Evolutionary conservation across 1,139 yeast genomes (phyloP).

Genomic region (Debaryomyces sp.): DNA sequence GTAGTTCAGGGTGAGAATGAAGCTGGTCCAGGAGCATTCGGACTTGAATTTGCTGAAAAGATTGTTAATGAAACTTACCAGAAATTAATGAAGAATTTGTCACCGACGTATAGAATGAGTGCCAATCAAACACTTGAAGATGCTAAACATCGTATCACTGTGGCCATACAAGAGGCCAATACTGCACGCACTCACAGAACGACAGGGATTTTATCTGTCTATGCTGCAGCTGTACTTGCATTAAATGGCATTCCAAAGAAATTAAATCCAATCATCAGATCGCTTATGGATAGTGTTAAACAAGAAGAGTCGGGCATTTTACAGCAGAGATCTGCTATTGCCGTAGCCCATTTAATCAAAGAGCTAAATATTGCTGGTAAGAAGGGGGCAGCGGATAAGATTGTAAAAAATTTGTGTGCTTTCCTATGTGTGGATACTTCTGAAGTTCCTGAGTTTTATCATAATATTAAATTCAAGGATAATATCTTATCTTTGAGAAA

Average conservation of each 20-base stretch:
- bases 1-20: slow-evolving; percentile 93
- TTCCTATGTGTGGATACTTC: slow-evolving; percentile 94
- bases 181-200: slow-evolving; percentile 56
- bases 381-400: slow-evolving; percentile 78
- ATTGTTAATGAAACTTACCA: slow-evolving; percentile 67
- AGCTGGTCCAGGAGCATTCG: slow-evolving; percentile 94
- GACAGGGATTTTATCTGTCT: slow-evolving; percentile 68
- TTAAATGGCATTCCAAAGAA: slow-evolving; percentile 75
- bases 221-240: slow-evolving; percentile 73
- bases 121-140: slow-evolving; percentile 79
- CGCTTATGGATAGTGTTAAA: slow-evolving; percentile 92
- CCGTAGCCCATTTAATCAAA: slow-evolving; percentile 66
- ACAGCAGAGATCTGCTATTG: slow-evolving; percentile 70
- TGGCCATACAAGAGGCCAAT: slow-evolving; percentile 73
- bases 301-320: slow-evolving; percentile 67
- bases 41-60: slow-evolving; percentile 74
- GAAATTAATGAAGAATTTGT: slow-evolving; percentile 62
- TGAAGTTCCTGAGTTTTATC: slow-evolving; percentile 90
- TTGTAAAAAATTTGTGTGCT: slow-evolving; percentile 87
- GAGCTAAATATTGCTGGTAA: slow-evolving; percentile 62
- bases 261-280: slow-evolving; percentile 83
- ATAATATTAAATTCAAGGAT: slow-evolving; percentile 59
- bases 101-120: slow-evolving; percentile 73
- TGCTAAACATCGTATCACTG: slow-evolving; percentile 66
- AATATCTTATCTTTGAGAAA: slow-evolving; percentile 74